Conservation (phyloP, 2,329 filamentous ascomycete species). For the Colletotrichum kahawae region DNA sequence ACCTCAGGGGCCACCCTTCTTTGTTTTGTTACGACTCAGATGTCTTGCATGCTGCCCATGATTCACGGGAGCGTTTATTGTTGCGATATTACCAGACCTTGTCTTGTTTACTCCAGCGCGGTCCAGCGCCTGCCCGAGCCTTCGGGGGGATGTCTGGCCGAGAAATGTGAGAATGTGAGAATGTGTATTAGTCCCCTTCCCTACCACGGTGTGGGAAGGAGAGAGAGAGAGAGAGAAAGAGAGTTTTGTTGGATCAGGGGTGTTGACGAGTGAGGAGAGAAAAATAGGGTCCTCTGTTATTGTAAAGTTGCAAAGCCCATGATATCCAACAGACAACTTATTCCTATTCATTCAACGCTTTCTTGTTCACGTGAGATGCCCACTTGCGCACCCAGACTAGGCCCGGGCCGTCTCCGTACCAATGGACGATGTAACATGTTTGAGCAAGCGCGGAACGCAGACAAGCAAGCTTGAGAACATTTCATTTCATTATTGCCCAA, state of each 20-base stretch:
- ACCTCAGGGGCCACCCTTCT: background rate
- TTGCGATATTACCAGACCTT: constrained; percentile 11
- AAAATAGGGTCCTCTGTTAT: constrained; percentile 4
- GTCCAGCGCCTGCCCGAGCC: background rate
- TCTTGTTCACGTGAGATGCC: background rate
- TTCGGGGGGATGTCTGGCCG: background rate
- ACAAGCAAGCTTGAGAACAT: background rate
- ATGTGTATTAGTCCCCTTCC: background rate
- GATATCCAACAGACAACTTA: constrained; percentile 20
- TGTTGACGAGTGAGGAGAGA: background rate
- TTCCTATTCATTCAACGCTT: background rate
- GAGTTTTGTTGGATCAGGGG: constrained; percentile 4
- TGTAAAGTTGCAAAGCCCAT: constrained; percentile 18
- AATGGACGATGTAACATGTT: background rate
- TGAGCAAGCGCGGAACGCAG: background rate
- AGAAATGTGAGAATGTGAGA: background rate
- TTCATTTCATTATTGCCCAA: background rate
- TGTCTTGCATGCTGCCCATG: constrained; percentile 37
- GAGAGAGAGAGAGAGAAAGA: background rate
- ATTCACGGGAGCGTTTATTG: constrained; percentile 31
- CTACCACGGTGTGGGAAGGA: background rate
- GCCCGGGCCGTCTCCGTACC: background rate
- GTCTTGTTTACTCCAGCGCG: constrained; percentile 6
- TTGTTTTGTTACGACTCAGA: constrained; percentile 29
- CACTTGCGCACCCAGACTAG: background rate